Evolutionary conservation across 1,284 basidiomycete genomes (phyloP).

Genomic region (Sporisorium reilianum): DNA sequence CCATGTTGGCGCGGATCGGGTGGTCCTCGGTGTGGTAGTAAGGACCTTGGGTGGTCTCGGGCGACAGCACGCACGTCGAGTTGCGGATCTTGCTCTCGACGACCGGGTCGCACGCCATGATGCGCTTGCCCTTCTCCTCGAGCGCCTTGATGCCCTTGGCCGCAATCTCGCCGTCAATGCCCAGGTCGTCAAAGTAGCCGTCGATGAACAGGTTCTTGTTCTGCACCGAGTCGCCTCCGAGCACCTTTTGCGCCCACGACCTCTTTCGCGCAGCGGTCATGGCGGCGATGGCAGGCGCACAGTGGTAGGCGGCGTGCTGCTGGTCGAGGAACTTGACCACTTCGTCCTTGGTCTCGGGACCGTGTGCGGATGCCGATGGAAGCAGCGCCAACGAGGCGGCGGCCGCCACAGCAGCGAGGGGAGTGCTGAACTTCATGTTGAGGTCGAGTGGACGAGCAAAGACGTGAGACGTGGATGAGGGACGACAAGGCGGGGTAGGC

Average conservation of each 20-base stretch:
- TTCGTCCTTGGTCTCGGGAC: constrained; percentile 64
- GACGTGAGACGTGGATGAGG: not conserved
- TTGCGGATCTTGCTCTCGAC: constrained; percentile 67
- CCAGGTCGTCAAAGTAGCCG: constrained; percentile 63
- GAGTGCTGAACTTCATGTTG: constrained; percentile 45
- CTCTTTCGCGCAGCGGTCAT: constrained; percentile 67
- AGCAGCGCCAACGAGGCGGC: constrained; percentile 38
- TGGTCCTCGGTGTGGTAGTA: constrained; percentile 72
- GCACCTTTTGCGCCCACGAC: constrained; percentile 61
- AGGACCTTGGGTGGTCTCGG: constrained; percentile 71
- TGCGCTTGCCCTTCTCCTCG: constrained; percentile 56
- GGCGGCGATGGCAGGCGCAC: constrained; percentile 69
- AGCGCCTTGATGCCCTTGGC: constrained; percentile 52
- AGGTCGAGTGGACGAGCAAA: too few relatives aligned
- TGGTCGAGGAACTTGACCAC: constrained; percentile 63
- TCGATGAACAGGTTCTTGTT: constrained; percentile 69
- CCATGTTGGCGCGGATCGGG: constrained; percentile 73
- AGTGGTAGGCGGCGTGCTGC: constrained; percentile 69
- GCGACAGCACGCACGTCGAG: constrained; percentile 70
- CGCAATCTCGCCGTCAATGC: constrained; percentile 43
- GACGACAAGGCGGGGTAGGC: not conserved
- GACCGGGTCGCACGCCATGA: constrained; percentile 66
- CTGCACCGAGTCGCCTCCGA: constrained; percentile 59
- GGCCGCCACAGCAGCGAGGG: constrained; percentile 38
- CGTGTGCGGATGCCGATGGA: constrained; percentile 58